These are phyloP conservation scores for Croton setiger DNA, from an alignment of 441 rosid genomes.

Conservation along the genomic window DNA sequence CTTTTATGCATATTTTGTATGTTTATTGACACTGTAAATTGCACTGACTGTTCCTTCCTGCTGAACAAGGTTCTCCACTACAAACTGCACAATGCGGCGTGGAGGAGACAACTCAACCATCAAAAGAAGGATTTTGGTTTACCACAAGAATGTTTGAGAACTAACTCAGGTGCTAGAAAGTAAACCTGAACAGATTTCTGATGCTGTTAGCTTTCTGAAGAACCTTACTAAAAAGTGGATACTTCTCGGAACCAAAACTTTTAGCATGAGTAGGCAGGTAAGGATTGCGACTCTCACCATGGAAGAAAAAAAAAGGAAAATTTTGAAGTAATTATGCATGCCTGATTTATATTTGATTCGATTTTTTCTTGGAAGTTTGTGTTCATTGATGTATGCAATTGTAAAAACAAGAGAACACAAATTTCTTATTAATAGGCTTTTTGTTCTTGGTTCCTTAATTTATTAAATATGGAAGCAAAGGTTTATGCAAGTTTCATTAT, in stretches of 20 bases:
- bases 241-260: not conserved
- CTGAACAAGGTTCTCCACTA: constrained; percentile 56
- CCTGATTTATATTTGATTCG: not conserved
- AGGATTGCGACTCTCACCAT: not conserved
- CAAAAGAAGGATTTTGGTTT: constrained; percentile 56
- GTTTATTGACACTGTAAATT: not conserved
- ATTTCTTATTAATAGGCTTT: not conserved
- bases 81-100: constrained; percentile 84
- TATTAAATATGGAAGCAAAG: not conserved
- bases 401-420: not conserved
- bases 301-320: not conserved
- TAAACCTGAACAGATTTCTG: not conserved
- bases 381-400: not conserved
- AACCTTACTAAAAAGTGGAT: too few species aligned
- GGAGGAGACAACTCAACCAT: constrained; percentile 54
- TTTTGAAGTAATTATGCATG: not conserved
- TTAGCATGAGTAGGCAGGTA: not conserved
- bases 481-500: not conserved
- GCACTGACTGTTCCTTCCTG: not conserved
- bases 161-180: constrained; percentile 26
- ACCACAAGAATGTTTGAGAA: constrained; percentile 64
- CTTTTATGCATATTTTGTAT: not conserved
- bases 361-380: not conserved
- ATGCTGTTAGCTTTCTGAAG: not conserved
- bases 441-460: not conserved